These are phyloP conservation scores for Penicillium canescens DNA, from an alignment of 495 filamentous ascomycete species.

Conservation along the genomic window DNA sequence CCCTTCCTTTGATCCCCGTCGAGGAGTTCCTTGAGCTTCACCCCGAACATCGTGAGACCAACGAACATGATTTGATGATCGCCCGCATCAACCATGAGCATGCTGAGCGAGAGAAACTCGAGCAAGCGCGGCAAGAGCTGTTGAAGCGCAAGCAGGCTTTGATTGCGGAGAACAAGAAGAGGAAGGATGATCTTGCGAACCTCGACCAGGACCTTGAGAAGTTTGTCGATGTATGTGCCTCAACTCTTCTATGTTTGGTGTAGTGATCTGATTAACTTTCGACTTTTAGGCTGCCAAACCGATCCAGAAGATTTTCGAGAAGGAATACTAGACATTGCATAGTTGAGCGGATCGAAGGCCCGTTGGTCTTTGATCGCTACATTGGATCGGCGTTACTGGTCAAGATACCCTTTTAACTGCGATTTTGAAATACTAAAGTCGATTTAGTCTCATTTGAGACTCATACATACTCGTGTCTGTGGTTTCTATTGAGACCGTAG, in stretches of 20 bases:
- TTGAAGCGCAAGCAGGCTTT: constrained; percentile 88
- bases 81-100: constrained; percentile 92
- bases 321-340: constrained; percentile 52
- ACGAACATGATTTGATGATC: constrained; percentile 81
- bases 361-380: constrained; percentile 14
- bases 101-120: constrained; percentile 78
- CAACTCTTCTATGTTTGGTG: neutral
- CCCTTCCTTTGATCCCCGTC: constrained; percentile 78
- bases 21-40: constrained; percentile 80
- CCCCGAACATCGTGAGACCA: constrained; percentile 68
- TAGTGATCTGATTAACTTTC: constrained; percentile 7
- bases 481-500: too few species aligned
- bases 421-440: constrained; percentile 4
- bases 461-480: too few species aligned
- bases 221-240: constrained; percentile 68
- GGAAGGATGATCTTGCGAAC: constrained; percentile 87
- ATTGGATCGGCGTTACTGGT: constrained; percentile 33
- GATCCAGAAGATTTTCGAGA: constrained; percentile 80
- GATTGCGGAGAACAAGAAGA: constrained; percentile 91
- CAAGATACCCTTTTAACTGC: constrained; percentile 33
- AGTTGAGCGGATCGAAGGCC: constrained; percentile 5
- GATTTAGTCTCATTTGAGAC: too few species aligned
- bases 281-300: constrained; percentile 71
- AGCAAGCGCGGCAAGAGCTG: constrained; percentile 81
- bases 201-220: constrained; percentile 87